phyloP scores from a whole-genome alignment of 768 basidiomycete genomes.

The Termitomyces sp. region DNA sequence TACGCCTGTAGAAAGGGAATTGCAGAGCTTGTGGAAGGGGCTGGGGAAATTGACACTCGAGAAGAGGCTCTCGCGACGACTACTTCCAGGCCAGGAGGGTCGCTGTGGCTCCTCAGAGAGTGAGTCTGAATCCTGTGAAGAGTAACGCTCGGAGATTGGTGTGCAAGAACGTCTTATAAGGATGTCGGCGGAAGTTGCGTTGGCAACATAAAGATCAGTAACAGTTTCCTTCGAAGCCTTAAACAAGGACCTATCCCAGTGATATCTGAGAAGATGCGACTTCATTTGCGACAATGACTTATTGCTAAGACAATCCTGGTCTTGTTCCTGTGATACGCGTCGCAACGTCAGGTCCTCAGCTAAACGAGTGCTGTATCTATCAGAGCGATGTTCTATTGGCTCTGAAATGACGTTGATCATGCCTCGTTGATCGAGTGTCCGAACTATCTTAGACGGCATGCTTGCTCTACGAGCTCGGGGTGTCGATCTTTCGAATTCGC shows the following conservation, averaged over 20 bases:
- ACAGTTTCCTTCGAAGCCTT: not conserved
- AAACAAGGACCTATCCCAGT: not conserved
- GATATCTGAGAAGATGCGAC: not conserved
- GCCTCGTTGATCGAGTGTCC: constrained; percentile 5
- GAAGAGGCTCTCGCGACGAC: not conserved
- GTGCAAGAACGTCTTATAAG: not conserved
- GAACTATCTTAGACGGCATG: constrained; percentile 20
- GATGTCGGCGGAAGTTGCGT: constrained; percentile 9
- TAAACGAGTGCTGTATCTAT: not conserved
- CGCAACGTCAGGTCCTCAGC: not conserved
- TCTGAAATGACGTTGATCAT: not conserved
- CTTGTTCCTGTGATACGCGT: not conserved
- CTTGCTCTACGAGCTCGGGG: constrained; percentile 31
- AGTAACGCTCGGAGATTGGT: not conserved
- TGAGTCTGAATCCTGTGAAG: not conserved
- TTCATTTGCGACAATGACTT: not conserved
- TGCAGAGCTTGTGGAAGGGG: not conserved
- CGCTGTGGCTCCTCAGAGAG: constrained; percentile 1
- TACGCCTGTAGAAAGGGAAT: constrained; percentile 10
- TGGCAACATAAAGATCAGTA: constrained; percentile 8
- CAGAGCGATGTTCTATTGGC: not conserved
- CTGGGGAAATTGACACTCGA: not conserved
- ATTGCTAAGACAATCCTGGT: not conserved
- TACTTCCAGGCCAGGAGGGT: constrained; percentile 5
- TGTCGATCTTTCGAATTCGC: constrained; percentile 31